Evolutionary conservation across 257 asterid genomes (phyloP).

Genomic region (Linderniella brevidens): DNA sequence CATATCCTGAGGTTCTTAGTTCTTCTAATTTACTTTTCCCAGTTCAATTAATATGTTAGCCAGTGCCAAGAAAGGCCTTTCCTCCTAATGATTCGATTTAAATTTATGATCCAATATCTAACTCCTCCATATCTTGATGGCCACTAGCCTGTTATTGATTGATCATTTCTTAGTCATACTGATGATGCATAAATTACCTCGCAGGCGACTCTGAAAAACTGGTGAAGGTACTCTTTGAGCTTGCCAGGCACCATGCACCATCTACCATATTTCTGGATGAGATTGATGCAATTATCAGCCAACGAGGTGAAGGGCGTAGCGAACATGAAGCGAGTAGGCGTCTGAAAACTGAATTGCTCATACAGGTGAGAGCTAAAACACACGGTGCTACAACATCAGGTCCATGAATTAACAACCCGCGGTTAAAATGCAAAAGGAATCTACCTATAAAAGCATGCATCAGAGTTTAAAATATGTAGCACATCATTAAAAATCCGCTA

Average conservation of each 20-base stretch:
- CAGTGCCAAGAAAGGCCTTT: too few species aligned
- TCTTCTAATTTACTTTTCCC: not conserved
- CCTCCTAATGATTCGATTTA: too few species aligned
- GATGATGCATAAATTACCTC: constrained; percentile 11
- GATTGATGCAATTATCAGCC: constrained; percentile 94
- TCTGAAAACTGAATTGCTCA: constrained; percentile 84
- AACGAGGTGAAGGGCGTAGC: constrained; percentile 95
- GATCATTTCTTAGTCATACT: not conserved
- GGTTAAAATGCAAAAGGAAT: not conserved
- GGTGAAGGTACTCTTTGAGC: constrained; percentile 90
- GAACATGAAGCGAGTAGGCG: constrained; percentile 99
- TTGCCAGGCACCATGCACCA: constrained; percentile 97
- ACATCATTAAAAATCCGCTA: constrained; percentile 1
- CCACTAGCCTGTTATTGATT: not conserved
- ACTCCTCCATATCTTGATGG: too few species aligned
- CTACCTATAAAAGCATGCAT: too few species aligned
- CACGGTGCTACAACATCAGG: constrained; percentile 8
- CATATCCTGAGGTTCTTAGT: constrained; percentile 5
- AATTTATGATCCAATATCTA: too few species aligned
- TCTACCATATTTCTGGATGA: constrained; percentile 95
- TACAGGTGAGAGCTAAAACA: constrained; percentile 48
- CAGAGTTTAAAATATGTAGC: not conserved
- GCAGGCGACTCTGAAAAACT: constrained; percentile 97
- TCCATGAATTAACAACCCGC: not conserved
- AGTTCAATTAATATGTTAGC: too few species aligned